Conservation (phyloP, 495 filamentous ascomycete species). For the Aspergillus homomorphus region DNA sequence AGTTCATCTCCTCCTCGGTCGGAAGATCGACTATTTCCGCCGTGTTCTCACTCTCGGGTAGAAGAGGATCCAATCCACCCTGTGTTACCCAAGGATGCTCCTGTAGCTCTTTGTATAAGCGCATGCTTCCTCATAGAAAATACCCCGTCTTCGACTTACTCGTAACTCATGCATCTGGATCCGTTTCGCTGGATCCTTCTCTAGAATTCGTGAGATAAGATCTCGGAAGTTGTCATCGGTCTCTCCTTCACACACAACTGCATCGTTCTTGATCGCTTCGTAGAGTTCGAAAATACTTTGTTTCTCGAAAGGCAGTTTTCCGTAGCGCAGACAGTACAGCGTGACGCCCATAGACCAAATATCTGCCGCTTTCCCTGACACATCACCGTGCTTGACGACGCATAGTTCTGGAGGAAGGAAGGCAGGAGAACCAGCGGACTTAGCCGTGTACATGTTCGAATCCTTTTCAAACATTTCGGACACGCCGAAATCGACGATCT, state of each 20-base stretch:
- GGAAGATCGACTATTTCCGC: slow-evolving; percentile 72
- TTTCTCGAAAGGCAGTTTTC: slow-evolving; percentile 78
- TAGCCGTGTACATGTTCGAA: slow-evolving; percentile 85
- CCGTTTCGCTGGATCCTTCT: slow-evolving; percentile 74
- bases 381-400: slow-evolving; percentile 80
- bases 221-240: slow-evolving; percentile 60
- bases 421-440: slow-evolving; percentile 91
- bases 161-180: slow-evolving; percentile 79
- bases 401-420: slow-evolving; percentile 95
- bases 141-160: slow-evolving; percentile 47
- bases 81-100: slow-evolving; percentile 94
- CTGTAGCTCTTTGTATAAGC: slow-evolving; percentile 42
- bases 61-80: slow-evolving; percentile 71
- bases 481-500: slow-evolving; percentile 97
- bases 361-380: slow-evolving; percentile 86
- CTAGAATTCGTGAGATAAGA: slow-evolving; percentile 63
- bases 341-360: slow-evolving; percentile 99
- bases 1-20: slow-evolving; percentile 83
- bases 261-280: slow-evolving; percentile 75
- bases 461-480: slow-evolving; percentile 97
- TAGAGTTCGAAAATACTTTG: slow-evolving; percentile 80
- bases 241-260: slow-evolving; percentile 44
- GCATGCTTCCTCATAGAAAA: not conserved
- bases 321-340: slow-evolving; percentile 88
- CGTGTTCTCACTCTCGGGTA: slow-evolving; percentile 84